Evolutionary conservation across 352 stramenopile species (phyloP), one percentile per base, ranked within the genome.

Genomic region (Bremia lactucae): DNA sequence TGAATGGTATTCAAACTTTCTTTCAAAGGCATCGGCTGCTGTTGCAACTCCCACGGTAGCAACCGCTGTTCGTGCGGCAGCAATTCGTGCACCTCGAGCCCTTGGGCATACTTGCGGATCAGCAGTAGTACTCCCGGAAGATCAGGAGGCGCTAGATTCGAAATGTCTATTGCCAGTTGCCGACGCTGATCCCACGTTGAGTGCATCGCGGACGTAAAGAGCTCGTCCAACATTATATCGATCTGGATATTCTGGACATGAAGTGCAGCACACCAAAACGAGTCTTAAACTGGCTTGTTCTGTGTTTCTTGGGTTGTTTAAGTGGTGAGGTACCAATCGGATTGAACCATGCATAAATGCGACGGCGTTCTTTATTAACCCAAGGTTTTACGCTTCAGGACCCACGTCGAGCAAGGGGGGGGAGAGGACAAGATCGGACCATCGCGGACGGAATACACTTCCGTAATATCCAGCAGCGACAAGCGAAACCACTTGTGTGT

Each of bases 121-220:
- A 88, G 48, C 28, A 86, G 45, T 45, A 92, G 49, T 40, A 79
- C 69, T 18, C 79, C 76, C 0, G 76, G 47, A 11, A 83, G 40
- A 31, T 92, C 79, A 0, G 79, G 68, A 7, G 79, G 68, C 29
- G 79, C 57, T 19, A 92, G 61, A 22, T 80, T 72, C 4, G 61
- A 65, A 21, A 92, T 81, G 49, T 92, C 79, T 18, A 68, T 45
- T 24, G 66, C 60, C 14, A 92, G 51, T 9, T 64, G 59, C 0
- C 74, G 68, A 4, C 72, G 70, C 31, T 89, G 65, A 52, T 92
- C 79, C 76, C 76, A 92, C 8, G 60, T 73, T 15, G 81, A 19
- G 18, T 55, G 46, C 43, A 42, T 58, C 9, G 45, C 49, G 41
- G 53, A 54, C 28, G 41, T 31, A 19, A 41, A 67, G 13, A 67